Percentiles rank a stretch among this genome's conserved stretches.
phyloP scores from a whole-genome alignment of 495 filamentous ascomycete species.

The Jackrogersella minutella region DNA sequence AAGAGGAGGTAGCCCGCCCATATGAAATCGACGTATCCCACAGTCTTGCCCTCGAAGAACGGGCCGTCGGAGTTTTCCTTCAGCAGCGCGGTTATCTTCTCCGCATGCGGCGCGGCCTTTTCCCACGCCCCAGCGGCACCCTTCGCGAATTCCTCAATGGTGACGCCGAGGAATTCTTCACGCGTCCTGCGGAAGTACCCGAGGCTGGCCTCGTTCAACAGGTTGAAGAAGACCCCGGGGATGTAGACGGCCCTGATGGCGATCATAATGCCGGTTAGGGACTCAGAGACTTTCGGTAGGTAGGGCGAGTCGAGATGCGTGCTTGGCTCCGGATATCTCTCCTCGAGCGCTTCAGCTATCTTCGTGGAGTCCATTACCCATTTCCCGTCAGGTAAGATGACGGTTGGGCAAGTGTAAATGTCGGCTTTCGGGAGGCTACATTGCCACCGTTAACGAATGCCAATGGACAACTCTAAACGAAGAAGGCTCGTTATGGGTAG shows the following conservation, averaged over 20 bases:
- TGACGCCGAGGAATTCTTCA: constrained; percentile 50
- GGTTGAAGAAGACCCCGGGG: constrained; percentile 43
- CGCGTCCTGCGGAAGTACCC: constrained; percentile 59
- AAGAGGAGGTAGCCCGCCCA: constrained; percentile 52
- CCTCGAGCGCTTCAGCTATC: constrained; percentile 64
- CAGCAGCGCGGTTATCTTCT: constrained; percentile 56
- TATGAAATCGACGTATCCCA: constrained; percentile 55
- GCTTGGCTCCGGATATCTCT: constrained; percentile 59
- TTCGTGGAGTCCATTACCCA: constrained; percentile 64
- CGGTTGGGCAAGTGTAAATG: constrained; percentile 63
- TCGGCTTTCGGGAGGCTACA: constrained; percentile 45
- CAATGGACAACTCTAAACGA: neutral
- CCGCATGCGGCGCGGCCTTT: constrained; percentile 44
- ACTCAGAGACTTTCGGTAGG: constrained; percentile 43
- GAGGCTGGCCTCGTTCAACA: constrained; percentile 52
- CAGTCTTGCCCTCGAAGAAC: constrained; percentile 52
- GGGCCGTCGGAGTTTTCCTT: constrained; percentile 59
- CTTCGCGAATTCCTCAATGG: constrained; percentile 52
- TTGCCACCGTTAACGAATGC: constrained; percentile 24
- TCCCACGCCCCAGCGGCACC: constrained; percentile 51
- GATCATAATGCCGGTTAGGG: constrained; percentile 23
- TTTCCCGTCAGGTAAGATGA: constrained; percentile 58
- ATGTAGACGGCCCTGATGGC: constrained; percentile 44
- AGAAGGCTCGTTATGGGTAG: neutral
- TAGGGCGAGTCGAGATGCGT: constrained; percentile 60